phyloP scores from a whole-genome alignment of 306 rosid genomes.

The Casuarina cunninghamiana region DNA sequence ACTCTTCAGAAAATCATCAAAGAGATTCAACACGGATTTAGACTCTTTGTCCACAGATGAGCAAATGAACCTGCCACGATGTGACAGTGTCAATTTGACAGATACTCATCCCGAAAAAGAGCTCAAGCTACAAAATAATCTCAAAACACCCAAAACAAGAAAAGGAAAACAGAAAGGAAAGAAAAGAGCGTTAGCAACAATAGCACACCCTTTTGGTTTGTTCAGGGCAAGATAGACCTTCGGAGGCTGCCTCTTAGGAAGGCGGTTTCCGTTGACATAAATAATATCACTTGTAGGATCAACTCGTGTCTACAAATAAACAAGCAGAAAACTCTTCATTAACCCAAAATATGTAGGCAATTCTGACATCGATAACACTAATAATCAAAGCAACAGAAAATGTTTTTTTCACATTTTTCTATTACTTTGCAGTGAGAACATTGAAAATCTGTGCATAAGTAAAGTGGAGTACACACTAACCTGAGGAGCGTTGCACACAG shows the following conservation, averaged over 20 bases:
- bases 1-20: conserved; percentile 67
- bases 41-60: conserved; percentile 77
- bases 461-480: conserved; percentile 28
- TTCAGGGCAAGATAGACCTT: conserved; percentile 89
- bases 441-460: background rate
- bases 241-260: conserved; percentile 84
- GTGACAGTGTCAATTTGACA: conserved; percentile 15
- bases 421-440: background rate
- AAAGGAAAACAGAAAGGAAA: background rate
- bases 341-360: too few relatives aligned
- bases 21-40: conserved; percentile 63
- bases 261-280: conserved; percentile 88
- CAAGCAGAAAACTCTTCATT: background rate
- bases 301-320: conserved; percentile 64
- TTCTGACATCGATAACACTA: too few relatives aligned
- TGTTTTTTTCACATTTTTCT: background rate
- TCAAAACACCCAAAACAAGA: background rate
- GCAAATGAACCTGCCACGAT: conserved; percentile 70
- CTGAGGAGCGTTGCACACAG: conserved; percentile 87
- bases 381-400: too few relatives aligned
- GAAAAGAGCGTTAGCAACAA: background rate
- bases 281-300: conserved; percentile 85
- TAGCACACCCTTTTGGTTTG: conserved; percentile 93
- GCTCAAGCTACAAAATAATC: conserved; percentile 23
- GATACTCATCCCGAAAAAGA: background rate